These are phyloP conservation scores for Boletus reticuloceps DNA, from an alignment of 768 basidiomycete species.

Conservation along the genomic window DNA sequence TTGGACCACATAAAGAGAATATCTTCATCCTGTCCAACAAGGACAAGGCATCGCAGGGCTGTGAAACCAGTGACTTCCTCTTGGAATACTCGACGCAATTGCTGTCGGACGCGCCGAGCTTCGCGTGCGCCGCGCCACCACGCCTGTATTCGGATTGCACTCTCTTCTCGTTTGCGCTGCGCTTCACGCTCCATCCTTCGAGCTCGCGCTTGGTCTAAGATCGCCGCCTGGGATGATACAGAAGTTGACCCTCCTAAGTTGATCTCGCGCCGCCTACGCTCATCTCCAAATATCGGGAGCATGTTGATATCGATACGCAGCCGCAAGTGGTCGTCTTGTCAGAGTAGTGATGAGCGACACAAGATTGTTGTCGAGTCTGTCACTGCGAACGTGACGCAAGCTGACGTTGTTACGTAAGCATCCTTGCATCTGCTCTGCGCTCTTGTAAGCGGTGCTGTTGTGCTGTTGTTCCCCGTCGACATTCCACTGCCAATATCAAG, in stretches of 20 bases:
- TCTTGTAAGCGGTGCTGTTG: no score
- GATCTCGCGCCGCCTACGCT: constrained; percentile 57
- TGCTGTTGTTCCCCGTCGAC: background rate
- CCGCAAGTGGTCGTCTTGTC: background rate
- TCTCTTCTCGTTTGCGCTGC: constrained; percentile 53
- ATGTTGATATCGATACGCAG: constrained; percentile 15
- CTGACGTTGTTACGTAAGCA: no score
- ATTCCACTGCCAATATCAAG: no score
- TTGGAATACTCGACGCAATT: constrained; percentile 51
- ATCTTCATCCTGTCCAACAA: constrained; percentile 46
- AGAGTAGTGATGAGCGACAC: background rate
- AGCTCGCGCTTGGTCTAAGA: constrained; percentile 62
- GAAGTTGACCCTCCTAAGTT: constrained; percentile 70
- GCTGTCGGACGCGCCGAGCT: constrained; percentile 37
- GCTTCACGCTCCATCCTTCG: constrained; percentile 58
- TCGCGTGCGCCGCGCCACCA: constrained; percentile 62
- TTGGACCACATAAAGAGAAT: constrained; percentile 35
- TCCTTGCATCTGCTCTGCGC: no score
- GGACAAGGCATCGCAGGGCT: constrained; percentile 62
- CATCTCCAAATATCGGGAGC: constrained; percentile 49
- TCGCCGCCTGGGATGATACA: constrained; percentile 48
- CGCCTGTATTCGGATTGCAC: constrained; percentile 60
- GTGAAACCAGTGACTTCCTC: constrained; percentile 50
- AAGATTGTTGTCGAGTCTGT: background rate
- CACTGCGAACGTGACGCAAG: no score